Evolutionary conservation across 495 filamentous ascomycete species (phyloP).

Genomic region (Trichocladium antarcticum): DNA sequence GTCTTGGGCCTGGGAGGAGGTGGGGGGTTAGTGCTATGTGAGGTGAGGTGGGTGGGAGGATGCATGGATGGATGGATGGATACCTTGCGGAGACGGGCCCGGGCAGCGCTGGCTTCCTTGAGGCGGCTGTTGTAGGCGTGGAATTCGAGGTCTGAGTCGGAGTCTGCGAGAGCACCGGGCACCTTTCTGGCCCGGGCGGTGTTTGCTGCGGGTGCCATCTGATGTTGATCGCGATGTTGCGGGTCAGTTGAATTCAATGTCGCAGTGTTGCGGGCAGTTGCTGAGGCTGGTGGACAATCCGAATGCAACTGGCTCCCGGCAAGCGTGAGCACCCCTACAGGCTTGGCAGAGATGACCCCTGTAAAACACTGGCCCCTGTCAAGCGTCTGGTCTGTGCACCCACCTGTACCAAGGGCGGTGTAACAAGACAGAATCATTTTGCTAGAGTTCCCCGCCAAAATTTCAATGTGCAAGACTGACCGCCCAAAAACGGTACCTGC

Average conservation of each 20-base stretch:
- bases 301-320: not conserved
- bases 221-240: not conserved
- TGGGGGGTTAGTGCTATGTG: not conserved
- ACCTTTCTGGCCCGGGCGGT: constrained; percentile 5
- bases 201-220: constrained; percentile 18
- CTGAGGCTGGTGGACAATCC: not conserved
- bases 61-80: not conserved
- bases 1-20: constrained; percentile 11
- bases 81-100: constrained; percentile 16
- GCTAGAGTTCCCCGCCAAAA: constrained; percentile 22
- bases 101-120: constrained; percentile 13
- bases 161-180: not conserved
- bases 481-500: not conserved
- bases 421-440: constrained; percentile 10
- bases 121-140: constrained; percentile 13
- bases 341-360: not conserved
- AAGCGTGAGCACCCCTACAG: constrained; percentile 7
- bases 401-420: constrained; percentile 25
- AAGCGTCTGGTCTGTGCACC: not conserved
- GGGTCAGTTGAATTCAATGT: constrained; percentile 4
- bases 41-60: not conserved
- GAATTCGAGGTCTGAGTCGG: constrained; percentile 15
- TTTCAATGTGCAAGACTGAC: constrained; percentile 3
- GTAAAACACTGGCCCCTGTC: not conserved
- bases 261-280: not conserved